Evolutionary conservation across 139 green algal genomes (phyloP), one percentile per base, ranked within the genome.

Genomic region (Edaphochlamys debaryana): DNA sequence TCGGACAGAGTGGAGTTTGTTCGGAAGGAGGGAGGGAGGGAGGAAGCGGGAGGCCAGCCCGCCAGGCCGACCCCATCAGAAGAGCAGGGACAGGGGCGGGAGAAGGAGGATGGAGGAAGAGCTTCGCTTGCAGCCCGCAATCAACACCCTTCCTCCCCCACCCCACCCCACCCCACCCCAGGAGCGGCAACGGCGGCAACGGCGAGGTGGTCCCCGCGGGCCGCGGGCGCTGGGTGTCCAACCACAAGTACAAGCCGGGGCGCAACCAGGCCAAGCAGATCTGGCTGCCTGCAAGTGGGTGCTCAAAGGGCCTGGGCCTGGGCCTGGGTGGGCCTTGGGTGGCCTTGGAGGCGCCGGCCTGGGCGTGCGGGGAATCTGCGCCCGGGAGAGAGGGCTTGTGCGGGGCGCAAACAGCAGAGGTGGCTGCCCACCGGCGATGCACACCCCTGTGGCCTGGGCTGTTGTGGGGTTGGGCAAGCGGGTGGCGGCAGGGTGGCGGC

Each of bases 231-330:
- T 91, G 58, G 62, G 94, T 98, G 52, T 34, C 79, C 42, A 98
- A 98, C 88, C 90, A 91, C 90, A 98, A 98, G 86, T 97, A 96
- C 88, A 79, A 87, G 37, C 80, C 92, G 37, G 93, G 93, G 7
- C 86, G 88, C 29, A 93, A 88, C 80, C 69, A 87, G 88, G 32
- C 89, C 20, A 97, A 96, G 87, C 62, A 85, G 41, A 95, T 97
- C 25, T 96, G 87, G 87, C 89, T 97, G 70, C 84, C 87, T 66
- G 90, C 88, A 7, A 91, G 88, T 90, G 77, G 84, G 84, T 81
- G 52, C n/a, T n/a, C n/a, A n/a, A n/a, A n/a, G n/a, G n/a, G n/a
- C n/a, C n/a, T n/a, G n/a, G n/a, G n/a, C n/a, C n/a, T n/a, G n/a
- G n/a, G n/a, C n/a, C n/a, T n/a, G n/a, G n/a, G n/a, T n/a, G n/a